Conservation (phyloP, 495 filamentous ascomycete genomes). For the Penicillium samsonianum region DNA sequence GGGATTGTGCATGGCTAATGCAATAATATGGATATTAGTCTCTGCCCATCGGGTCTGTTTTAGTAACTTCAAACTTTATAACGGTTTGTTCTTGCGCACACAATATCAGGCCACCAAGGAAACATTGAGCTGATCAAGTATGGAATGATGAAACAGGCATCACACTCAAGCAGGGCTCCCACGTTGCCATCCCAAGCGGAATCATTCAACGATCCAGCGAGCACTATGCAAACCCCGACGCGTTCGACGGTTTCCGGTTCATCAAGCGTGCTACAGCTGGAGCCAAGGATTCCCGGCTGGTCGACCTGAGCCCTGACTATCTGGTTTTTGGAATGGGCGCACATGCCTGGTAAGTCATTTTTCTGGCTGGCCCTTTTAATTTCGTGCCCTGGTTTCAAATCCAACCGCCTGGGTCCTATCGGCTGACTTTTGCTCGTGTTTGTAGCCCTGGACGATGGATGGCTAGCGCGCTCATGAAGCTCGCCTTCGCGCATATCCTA, state of each 20-base stretch:
- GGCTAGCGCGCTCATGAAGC: conserved; percentile 54
- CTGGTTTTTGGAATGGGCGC: conserved; percentile 33
- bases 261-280: conserved; percentile 22
- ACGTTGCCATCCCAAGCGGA: conserved; percentile 28
- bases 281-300: conserved; percentile 17
- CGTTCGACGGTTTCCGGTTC: conserved; percentile 36
- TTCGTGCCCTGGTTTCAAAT: conserved; percentile 18
- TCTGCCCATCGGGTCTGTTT: conserved; percentile 31
- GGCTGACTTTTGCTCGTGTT: conserved; percentile 20
- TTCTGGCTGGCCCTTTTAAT: not conserved
- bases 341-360: conserved; percentile 25
- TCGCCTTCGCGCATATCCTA: conserved; percentile 50
- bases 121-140: not conserved
- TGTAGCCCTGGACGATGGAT: conserved; percentile 57
- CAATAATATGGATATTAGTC: conserved; percentile 18
- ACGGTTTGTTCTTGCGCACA: conserved; percentile 17
- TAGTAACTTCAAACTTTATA: conserved; percentile 19
- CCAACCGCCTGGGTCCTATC: conserved; percentile 13
- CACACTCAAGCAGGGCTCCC: conserved; percentile 27
- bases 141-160: conserved; percentile 15
- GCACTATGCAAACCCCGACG: conserved; percentile 22
- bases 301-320: conserved; percentile 31
- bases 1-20: not conserved
- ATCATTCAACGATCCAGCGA: conserved; percentile 24
- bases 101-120: not conserved